Conservation (phyloP, 306 rosid species). For the Vigna reflexopilosa region DNA sequence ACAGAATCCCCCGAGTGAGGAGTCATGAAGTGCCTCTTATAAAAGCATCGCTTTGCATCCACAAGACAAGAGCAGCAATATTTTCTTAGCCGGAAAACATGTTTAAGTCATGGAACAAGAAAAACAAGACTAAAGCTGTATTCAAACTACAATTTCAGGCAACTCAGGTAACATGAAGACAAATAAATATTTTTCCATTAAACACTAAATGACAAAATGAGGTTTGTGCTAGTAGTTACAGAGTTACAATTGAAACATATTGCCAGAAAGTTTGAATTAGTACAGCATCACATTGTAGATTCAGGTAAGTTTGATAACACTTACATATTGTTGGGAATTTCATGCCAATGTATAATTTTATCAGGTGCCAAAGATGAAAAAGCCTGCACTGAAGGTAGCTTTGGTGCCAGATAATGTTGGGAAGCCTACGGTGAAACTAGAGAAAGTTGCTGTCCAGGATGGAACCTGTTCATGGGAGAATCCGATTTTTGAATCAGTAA, state of each 20-base stretch:
- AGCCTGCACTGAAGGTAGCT: constrained; percentile 13
- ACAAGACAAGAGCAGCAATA: background rate
- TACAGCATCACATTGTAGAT: background rate
- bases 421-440: constrained; percentile 22
- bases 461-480: constrained; percentile 22
- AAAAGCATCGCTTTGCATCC: background rate
- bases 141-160: constrained; percentile 26
- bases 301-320: constrained; percentile 3
- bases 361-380: constrained; percentile 24
- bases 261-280: background rate
- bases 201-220: constrained; percentile 12
- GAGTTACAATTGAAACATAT: background rate
- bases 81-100: background rate
- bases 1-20: background rate
- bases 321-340: background rate
- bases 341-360: background rate
- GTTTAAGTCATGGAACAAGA: constrained; percentile 14
- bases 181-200: background rate
- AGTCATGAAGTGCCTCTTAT: background rate
- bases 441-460: constrained; percentile 15
- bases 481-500: constrained; percentile 21
- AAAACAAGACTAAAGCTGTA: constrained; percentile 1
- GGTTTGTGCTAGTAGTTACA: background rate
- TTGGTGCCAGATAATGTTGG: constrained; percentile 18
- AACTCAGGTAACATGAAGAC: constrained; percentile 10